Evolutionary conservation across 2,329 filamentous ascomycete genomes (phyloP), one percentile per base, ranked within the genome.

Genomic region (Diaporthe ilicicola): DNA sequence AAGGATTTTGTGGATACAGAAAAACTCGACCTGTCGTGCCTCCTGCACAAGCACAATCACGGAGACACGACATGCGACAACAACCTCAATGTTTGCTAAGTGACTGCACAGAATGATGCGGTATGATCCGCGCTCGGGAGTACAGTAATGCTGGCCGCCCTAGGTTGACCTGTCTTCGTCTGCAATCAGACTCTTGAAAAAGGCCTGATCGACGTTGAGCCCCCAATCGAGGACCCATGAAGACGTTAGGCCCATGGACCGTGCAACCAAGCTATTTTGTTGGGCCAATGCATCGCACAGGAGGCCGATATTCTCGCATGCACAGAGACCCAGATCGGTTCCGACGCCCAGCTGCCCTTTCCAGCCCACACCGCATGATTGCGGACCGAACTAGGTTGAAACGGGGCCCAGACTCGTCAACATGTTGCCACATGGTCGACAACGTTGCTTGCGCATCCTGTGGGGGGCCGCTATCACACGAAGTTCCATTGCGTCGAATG

Each of bases 71-170:
- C 15, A 48, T 34, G 27, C 22, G 59, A 62, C 27, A 17, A 46
- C 24, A 48, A 32, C 24, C 13, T 34, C 42, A 34, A 24, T 32
- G n/a, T 19, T 17, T 19, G 27, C 59, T 27, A 46, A 32, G 42
- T 7, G 55, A 17, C 12, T 48, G 59, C 59, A 62, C 29, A 62
- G 59, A 62, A 62, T 62, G 17, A 34, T 48, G 59, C 42, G 42
- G 56, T 42, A 62, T 62, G 27, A 62, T 50, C 59, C 59, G 59
- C 44, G 44, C 59, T 50, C 44, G 44, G 59, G 29, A 37, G 7
- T 2, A 64, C n/a, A 37, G 7, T 2, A 64, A 37, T 37, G 12
- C 32, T 64, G 29, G 42, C 44, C 34, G 37, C 29, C 59, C 59
- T 34, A 46, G 59, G n/a, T 19, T 37, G 42, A 8, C 29, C 44